Evolutionary conservation across 192 early-diverging fungal species (phyloP).

Genomic region (Coemansia sp.): DNA sequence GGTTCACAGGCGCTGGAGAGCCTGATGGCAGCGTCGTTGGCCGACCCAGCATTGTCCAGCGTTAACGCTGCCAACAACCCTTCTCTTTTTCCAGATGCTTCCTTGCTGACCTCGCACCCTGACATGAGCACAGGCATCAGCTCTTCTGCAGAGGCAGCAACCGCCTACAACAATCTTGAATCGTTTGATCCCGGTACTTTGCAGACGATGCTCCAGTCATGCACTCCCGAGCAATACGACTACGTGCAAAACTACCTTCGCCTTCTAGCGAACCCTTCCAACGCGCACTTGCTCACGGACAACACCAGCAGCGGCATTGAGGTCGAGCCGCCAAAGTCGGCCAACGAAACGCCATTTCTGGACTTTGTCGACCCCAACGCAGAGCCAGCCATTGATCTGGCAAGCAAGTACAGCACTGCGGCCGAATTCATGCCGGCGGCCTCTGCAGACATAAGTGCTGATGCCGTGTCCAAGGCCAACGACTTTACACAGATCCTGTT

Average conservation of each 20-base stretch:
- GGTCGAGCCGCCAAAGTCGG: not conserved
- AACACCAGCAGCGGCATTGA: not conserved
- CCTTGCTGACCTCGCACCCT: not conserved
- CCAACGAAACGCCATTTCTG: conserved; percentile 26
- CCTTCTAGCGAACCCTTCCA: conserved; percentile 9
- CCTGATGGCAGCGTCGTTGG: conserved; percentile 1
- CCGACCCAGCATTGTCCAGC: not conserved
- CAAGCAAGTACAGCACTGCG: no score
- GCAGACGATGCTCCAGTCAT: conserved; percentile 9
- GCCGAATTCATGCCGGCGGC: not conserved
- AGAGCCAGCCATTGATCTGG: not conserved
- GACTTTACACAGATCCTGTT: conserved; percentile 10
- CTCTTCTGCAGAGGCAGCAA: not conserved
- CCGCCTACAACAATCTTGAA: no score
- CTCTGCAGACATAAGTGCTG: not conserved
- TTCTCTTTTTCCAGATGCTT: not conserved
- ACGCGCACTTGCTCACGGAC: conserved; percentile 25
- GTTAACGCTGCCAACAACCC: not conserved
- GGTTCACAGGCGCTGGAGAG: conserved; percentile 2
- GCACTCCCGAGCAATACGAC: conserved; percentile 35
- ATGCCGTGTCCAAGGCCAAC: conserved; percentile 1
- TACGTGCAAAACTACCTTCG: conserved; percentile 19
- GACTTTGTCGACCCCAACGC: conserved; percentile 43
- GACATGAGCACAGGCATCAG: not conserved
- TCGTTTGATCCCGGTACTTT: conserved; percentile 1